Evolutionary conservation across 805 yeast species (phyloP), one percentile per base, ranked within the genome.

Genomic region (Candida endomychidarum): DNA sequence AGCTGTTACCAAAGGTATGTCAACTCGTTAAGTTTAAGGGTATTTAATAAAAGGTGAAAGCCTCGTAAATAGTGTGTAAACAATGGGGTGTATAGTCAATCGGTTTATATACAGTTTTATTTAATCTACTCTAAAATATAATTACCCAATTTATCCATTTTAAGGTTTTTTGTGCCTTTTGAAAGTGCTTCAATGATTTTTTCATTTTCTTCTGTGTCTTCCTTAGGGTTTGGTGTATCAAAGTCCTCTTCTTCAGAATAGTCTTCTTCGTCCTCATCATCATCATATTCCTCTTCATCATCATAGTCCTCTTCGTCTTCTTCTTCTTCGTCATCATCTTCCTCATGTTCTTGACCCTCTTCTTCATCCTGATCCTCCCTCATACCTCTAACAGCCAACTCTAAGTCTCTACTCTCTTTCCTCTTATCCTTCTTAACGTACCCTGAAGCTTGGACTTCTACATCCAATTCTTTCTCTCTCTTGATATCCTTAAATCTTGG

Each of bases 1-100:
- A 77, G 96, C 91, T 67, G 97, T 91, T 72, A 91, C 96, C 81
- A 91, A 89, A 81, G 97, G 97, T 72, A 86, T 90, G 89, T 86
- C 96, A 61, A 80, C 96, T 73, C 96, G 96, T 81, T 86, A 84
- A 82, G 74, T 48, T 25, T 39, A 23, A 21, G 20, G 5, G 8
- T 5, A 15, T 24, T 9, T 12, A 25, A 22, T n/a, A 12, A 12
- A 20, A 20, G 35, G 25, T 14, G 4, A 24, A 19, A 25, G 15
- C 27, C 25, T 43, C 39, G 36, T 41, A 42, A 45, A 40, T 33
- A 37, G 38, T 21, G 32, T 16, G 27, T 17, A 41, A 41, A 37
- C 27, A 17, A n/a, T 4, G 21, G 27, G 28, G 37, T 33, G n/a
- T 19, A 29, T 40, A 36, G 34, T 41, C 33, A 42, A 31, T 17